Conservation (phyloP, 2,329 filamentous ascomycete species). For the Huntiella omanensis region DNA sequence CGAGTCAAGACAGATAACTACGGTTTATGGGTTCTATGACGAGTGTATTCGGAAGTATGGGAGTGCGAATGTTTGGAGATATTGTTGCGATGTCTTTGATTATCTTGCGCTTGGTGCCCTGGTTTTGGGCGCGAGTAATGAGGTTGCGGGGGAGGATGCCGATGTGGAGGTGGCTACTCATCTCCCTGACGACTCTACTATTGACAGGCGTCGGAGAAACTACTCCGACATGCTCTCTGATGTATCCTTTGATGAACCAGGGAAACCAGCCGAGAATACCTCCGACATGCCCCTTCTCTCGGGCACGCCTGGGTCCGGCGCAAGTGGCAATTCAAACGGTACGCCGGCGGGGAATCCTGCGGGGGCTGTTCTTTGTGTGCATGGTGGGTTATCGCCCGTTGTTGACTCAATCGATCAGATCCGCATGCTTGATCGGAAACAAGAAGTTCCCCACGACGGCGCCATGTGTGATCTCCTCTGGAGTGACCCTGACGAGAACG, state of each 20-base stretch:
- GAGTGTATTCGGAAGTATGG: constrained; percentile 93
- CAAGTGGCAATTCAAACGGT: constrained; percentile 44
- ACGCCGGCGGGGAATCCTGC: constrained; percentile 47
- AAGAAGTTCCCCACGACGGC: constrained; percentile 95
- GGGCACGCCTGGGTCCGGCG: constrained; percentile 63
- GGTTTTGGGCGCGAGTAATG: constrained; percentile 67
- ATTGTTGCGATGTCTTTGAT: constrained; percentile 96
- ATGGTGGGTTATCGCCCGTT: constrained; percentile 78
- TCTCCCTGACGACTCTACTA: constrained; percentile 58
- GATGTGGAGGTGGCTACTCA: constrained; percentile 88
- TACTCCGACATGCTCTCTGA: background rate
- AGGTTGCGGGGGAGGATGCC: constrained; percentile 38
- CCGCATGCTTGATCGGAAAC: constrained; percentile 80
- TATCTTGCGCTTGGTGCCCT: constrained; percentile 83
- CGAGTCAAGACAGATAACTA: constrained; percentile 92
- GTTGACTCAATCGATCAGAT: constrained; percentile 95
- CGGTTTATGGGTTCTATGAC: constrained; percentile 95
- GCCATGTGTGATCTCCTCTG: constrained; percentile 97
- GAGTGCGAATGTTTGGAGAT: constrained; percentile 89
- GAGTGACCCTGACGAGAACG: constrained; percentile 96
- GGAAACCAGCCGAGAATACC: constrained; percentile 10
- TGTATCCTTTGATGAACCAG: background rate
- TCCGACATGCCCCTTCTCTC: constrained; percentile 22
- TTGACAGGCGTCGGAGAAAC: background rate
- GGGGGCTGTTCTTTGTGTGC: constrained; percentile 83